Conservation (phyloP, 2,329 filamentous ascomycete genomes). For the Aspergillus sp. region DNA sequence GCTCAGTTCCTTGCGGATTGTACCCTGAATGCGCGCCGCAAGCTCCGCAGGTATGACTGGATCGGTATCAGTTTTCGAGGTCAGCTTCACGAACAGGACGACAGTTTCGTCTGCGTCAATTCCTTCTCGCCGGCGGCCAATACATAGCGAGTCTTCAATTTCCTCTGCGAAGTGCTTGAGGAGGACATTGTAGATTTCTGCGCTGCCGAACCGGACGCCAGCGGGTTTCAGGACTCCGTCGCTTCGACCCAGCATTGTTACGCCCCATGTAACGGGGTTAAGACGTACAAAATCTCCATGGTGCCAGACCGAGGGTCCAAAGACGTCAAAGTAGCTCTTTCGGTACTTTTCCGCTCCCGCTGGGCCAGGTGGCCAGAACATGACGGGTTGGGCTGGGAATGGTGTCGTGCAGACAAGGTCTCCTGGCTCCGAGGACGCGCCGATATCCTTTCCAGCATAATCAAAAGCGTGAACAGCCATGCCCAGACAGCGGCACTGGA, state of each 20-base stretch:
- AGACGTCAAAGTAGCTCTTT: conserved; percentile 81
- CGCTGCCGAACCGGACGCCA: conserved; percentile 84
- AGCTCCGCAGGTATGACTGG: conserved; percentile 53
- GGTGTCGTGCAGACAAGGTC: conserved; percentile 81
- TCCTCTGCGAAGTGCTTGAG: conserved; percentile 71
- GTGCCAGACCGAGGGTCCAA: conserved; percentile 67
- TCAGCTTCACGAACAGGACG: conserved; percentile 79
- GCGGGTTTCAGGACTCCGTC: conserved; percentile 91
- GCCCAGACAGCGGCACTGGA: conserved; percentile 69
- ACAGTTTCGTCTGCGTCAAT: conserved; percentile 78
- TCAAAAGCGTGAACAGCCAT: conserved; percentile 64
- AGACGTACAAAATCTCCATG: conserved; percentile 85
- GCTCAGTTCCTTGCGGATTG: conserved; percentile 71
- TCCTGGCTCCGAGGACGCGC: conserved; percentile 61
- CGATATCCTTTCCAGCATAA: conserved; percentile 52
- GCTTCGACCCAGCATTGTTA: conserved; percentile 85
- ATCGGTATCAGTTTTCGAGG: conserved; percentile 16
- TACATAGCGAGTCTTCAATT: conserved; percentile 79
- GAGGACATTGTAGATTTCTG: conserved; percentile 95
- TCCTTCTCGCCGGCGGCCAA: conserved; percentile 64
- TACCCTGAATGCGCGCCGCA: conserved; percentile 55
- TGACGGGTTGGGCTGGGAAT: conserved; percentile 85
- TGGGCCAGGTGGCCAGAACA: conserved; percentile 67
- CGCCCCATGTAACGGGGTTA: conserved; percentile 64
- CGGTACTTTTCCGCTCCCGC: conserved; percentile 69